phyloP scores from a whole-genome alignment of 176 grass and related monocot genomes.

The Saccharum officinarum region DNA sequence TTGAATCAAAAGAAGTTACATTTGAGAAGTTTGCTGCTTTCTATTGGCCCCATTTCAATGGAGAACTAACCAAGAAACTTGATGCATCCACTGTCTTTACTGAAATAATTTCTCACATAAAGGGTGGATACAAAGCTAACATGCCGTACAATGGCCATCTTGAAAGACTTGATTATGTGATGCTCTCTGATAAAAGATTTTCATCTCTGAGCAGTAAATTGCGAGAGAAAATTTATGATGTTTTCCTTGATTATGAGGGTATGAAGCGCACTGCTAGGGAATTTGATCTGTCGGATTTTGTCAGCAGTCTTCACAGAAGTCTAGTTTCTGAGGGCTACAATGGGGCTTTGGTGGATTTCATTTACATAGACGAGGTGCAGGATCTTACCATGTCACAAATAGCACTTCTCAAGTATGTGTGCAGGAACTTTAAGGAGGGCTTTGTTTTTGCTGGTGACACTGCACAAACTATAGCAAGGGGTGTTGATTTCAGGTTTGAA shows the following conservation, averaged over 20 bases:
- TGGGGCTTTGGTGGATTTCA: slow-evolving; percentile 57
- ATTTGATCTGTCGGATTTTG: slow-evolving; percentile 90
- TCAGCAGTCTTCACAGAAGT: slow-evolving; percentile 50
- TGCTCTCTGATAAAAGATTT: slow-evolving; percentile 64
- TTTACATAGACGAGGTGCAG: slow-evolving; percentile 97
- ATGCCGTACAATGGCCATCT: slow-evolving; percentile 20
- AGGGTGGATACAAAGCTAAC: slow-evolving; percentile 39
- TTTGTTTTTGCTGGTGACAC: slow-evolving; percentile 94
- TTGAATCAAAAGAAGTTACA: slow-evolving; percentile 72
- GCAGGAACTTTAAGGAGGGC: slow-evolving; percentile 74
- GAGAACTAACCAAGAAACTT: slow-evolving; percentile 63
- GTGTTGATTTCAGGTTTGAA: slow-evolving; percentile 90
- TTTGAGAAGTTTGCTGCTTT: slow-evolving; percentile 73
- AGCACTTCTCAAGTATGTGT: slow-evolving; percentile 76
- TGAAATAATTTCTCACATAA: slow-evolving; percentile 93
- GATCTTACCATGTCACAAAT: slow-evolving; percentile 84
- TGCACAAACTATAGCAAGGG: slow-evolving; percentile 83
- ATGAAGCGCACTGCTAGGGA: slow-evolving; percentile 56
- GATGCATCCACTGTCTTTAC: slow-evolving; percentile 83
- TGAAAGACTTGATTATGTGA: slow-evolving; percentile 56
- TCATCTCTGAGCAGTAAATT: slow-evolving; percentile 55
- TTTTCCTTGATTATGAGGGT: slow-evolving; percentile 80
- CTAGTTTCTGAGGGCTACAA: slow-evolving; percentile 48
- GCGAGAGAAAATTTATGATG: slow-evolving; percentile 67
- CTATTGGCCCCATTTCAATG: slow-evolving; percentile 82